Percentiles rank a stretch among this genome's conserved stretches.
Evolutionary conservation across 176 grass and related monocot genomes (phyloP).

Genomic region (Paspalum notatum): DNA sequence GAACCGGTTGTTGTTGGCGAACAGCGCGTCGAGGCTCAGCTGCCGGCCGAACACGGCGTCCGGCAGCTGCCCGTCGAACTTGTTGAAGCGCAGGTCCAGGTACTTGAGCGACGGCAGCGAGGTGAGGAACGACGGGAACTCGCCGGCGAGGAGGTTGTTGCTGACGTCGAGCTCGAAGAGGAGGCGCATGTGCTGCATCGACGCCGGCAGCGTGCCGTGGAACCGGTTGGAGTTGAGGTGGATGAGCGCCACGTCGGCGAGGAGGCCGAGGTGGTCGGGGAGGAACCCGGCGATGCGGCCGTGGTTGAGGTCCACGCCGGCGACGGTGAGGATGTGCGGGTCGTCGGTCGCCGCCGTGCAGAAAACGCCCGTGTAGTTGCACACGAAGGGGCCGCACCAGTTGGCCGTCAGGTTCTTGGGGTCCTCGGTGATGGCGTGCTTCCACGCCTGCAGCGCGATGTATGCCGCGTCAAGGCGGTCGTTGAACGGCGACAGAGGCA

Average conservation of each 20-base stretch:
- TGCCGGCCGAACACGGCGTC: conserved; percentile 55
- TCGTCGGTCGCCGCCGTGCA: conserved; percentile 73
- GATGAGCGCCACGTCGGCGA: conserved; percentile 66
- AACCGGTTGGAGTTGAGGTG: conserved; percentile 88
- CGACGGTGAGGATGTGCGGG: conserved; percentile 70
- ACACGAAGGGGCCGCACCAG: conserved; percentile 82
- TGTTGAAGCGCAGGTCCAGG: conserved; percentile 78
- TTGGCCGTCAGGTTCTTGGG: conserved; percentile 69
- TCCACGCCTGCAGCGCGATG: conserved; percentile 77
- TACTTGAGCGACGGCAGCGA: conserved; percentile 69
- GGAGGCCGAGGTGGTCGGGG: conserved; percentile 70
- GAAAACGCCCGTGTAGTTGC: conserved; percentile 86
- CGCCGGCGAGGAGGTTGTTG: conserved; percentile 76
- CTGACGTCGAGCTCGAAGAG: conserved; percentile 82
- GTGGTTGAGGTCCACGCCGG: conserved; percentile 80
- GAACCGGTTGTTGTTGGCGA: conserved; percentile 86
- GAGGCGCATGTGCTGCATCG: conserved; percentile 65
- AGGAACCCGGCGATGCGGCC: conserved; percentile 47
- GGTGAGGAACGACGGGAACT: conserved; percentile 66
- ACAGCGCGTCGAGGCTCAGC: conserved; percentile 76
- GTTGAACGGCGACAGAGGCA: conserved; percentile 73
- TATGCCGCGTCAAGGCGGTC: conserved; percentile 69
- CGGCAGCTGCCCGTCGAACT: conserved; percentile 67
- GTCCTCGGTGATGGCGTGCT: conserved; percentile 75
- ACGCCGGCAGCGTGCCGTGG: conserved; percentile 51